Percentiles rank a stretch among this genome's conserved stretches.
Evolutionary conservation across 352 stramenopile species (phyloP).

Genomic region (Pythium monospermum): DNA sequence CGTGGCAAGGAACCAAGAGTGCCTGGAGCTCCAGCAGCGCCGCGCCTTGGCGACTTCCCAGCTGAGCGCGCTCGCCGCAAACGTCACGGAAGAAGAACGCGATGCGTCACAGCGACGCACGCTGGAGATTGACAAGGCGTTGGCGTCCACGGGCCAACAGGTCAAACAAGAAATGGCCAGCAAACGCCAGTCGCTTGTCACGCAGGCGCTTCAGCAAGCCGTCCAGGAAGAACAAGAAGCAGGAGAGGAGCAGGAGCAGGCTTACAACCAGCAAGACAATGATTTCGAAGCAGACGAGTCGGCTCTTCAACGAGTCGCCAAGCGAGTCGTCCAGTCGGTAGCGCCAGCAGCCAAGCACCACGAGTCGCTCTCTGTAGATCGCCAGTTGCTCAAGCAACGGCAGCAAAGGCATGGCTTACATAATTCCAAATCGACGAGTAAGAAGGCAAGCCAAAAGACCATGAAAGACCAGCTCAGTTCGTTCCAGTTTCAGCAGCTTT

Average conservation of each 20-base stretch:
- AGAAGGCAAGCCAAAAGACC: constrained; percentile 29
- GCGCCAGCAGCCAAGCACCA: constrained; percentile 1
- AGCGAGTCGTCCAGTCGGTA: constrained; percentile 11
- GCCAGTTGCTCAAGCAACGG: constrained; percentile 30
- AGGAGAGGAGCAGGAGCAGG: too few species aligned
- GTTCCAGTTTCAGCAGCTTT: constrained; percentile 59
- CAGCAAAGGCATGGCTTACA: constrained; percentile 14
- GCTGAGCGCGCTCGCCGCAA: constrained; percentile 26
- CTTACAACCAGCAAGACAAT: constrained; percentile 31
- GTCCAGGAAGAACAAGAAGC: constrained; percentile 39
- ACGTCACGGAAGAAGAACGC: constrained; percentile 38
- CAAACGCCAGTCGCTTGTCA: constrained; percentile 23
- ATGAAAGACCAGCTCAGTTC: constrained; percentile 54
- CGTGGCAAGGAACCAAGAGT: constrained; percentile 10
- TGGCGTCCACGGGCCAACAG: constrained; percentile 22
- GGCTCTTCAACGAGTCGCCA: constrained; percentile 16
- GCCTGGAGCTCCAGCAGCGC: constrained; percentile 2
- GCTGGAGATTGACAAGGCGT: constrained; percentile 19
- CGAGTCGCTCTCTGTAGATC: constrained; percentile 24
- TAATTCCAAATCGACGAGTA: constrained; percentile 22
- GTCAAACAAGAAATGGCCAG: constrained; percentile 27
- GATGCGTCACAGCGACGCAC: constrained; percentile 11
- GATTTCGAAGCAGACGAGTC: constrained; percentile 48
- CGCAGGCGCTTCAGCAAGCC: constrained; percentile 26
- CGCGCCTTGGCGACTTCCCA: too few species aligned